A percentile compares a stretch with the other conserved stretches of the same genome.
Conservation (phyloP, 73 alveolate species). For the Paramecium primaurelia region DNA sequence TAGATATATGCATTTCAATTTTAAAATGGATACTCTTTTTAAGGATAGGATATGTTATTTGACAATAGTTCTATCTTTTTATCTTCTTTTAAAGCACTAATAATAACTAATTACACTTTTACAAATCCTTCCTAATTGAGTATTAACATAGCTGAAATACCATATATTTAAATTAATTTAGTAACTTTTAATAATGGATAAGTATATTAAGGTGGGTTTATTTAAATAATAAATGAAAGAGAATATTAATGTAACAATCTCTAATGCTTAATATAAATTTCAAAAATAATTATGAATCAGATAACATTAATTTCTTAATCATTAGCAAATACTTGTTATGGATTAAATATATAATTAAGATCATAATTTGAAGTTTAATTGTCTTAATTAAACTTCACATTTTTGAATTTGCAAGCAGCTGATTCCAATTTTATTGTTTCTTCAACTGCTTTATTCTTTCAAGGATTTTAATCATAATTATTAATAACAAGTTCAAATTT, state of each 20-base stretch:
- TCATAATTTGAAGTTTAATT: not conserved
- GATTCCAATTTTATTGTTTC: constrained; percentile 2
- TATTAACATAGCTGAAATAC: not conserved
- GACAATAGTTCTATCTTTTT: not conserved
- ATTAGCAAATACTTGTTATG: not conserved
- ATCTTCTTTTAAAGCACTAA: not conserved
- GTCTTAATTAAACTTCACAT: not conserved
- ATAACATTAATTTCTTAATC: not conserved
- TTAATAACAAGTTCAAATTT: not conserved
- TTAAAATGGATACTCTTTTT: not conserved
- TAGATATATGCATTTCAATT: not conserved
- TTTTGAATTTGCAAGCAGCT: not conserved
- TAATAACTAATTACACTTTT: not conserved
- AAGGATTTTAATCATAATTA: not conserved
- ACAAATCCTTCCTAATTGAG: not conserved
- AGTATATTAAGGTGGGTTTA: not conserved
- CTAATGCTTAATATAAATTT: not conserved
- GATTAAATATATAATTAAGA: not conserved
- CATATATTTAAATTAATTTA: not conserved
- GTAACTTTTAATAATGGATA: not conserved
- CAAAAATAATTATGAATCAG: not conserved
- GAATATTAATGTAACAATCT: not conserved
- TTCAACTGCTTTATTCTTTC: not conserved
- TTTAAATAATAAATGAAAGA: not conserved
- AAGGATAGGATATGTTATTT: not conserved